phyloP scores from a whole-genome alignment of 108 stramenopile species.

The Fragilariopsis cylindrus region DNA sequence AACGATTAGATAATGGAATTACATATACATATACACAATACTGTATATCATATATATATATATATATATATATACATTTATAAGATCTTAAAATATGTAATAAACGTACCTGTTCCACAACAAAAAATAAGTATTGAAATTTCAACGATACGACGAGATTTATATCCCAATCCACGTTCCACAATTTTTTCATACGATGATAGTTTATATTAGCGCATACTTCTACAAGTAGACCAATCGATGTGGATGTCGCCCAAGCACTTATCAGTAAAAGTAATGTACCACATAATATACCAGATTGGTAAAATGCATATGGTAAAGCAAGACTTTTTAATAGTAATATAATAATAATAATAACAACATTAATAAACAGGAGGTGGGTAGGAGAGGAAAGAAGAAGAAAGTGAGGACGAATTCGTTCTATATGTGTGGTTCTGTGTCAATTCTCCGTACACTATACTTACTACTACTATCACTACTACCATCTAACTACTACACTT shows the following conservation, averaged over 20 bases:
- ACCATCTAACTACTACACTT: neutral
- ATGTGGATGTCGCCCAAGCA: constrained; percentile 49
- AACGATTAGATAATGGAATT: neutral
- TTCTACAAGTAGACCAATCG: constrained; percentile 58
- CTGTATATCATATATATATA: neutral
- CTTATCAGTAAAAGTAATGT: constrained; percentile 49
- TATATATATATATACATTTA: too few species aligned
- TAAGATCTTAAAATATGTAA: neutral
- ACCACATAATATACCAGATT: constrained; percentile 63
- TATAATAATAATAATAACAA: neutral
- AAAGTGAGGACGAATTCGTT: neutral
- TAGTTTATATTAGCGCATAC: constrained; percentile 39
- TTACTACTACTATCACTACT: too few species aligned
- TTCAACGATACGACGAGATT: constrained; percentile 46
- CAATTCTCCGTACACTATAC: too few species aligned
- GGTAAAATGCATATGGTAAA: constrained; percentile 67
- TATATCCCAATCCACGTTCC: constrained; percentile 45
- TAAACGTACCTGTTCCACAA: constrained; percentile 43
- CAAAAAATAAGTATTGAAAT: constrained; percentile 71
- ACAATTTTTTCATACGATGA: constrained; percentile 66
- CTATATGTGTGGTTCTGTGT: too few species aligned
- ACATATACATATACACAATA: neutral
- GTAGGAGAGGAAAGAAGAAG: neutral
- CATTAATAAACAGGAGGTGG: neutral
- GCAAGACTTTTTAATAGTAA: constrained; percentile 29